Base-by-base conservation (phyloP, 257 asterid species). In the Solanum chaucha region DNA sequence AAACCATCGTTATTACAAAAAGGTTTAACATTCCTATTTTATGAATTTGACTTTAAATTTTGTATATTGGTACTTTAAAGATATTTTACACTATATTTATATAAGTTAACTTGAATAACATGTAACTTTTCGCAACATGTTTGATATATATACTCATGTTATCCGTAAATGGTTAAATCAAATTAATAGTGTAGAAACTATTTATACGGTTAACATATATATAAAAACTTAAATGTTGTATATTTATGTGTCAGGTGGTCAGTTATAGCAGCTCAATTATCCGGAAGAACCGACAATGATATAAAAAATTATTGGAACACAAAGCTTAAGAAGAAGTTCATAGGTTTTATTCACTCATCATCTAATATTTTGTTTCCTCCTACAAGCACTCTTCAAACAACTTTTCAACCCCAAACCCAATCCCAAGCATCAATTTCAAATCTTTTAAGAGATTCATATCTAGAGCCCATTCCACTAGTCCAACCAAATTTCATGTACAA, bases 221-320 rank as follows among this genome's bases (percentile, higher is more conserved):
- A 38, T 38, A 38, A 2, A 38, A 38, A 13, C 8, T 67, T 24
- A 35, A 36, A 35, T 83, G 28, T 5, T 26, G 8, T 44, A 11
- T 3, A 51, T 55, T 35, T 48, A 48, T 44, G 8, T 28, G 40
- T 22, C 75, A 88, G 90, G 86, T 88, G 88, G 88, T 88, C 88
- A 88, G 67, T 78, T 19, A 88, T 88, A 85, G 90, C 86, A 22
- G 41, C 74, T 64, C 86, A 88, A 70, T 88, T 78, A 67, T 75
- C 84, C 1, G 90, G 88, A 88, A 88, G 90, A 20, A 88, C 78
- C 0, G 88, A 88, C 64, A 88, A 88, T 67, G 86, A 85, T 65
- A 85, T 88, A 22, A 88, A 88, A 87, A 85, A 88, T 8, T 85
- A 88, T 28, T 88, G 90, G 90, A 85, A 88, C 68, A 88, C 90